These are phyloP conservation scores for Fistulina hepatica DNA, from an alignment of 1,284 basidiomycete species.

Conservation along the genomic window DNA sequence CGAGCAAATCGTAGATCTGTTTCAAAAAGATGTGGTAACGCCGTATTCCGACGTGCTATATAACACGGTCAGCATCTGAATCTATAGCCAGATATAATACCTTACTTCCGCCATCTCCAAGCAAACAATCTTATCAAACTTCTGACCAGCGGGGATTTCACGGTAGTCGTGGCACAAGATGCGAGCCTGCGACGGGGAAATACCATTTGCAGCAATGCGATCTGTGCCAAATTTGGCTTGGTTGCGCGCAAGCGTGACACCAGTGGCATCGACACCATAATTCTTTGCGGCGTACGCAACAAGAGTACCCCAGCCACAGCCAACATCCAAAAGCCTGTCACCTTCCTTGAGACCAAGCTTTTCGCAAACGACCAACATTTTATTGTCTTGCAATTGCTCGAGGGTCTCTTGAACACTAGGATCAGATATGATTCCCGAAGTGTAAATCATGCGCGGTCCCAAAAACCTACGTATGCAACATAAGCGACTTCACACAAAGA, in stretches of 20 bases:
- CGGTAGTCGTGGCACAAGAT: slow-evolving; percentile 94
- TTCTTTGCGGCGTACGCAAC: slow-evolving; percentile 95
- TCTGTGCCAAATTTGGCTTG: slow-evolving; percentile 91
- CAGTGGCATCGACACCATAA: slow-evolving; percentile 90
- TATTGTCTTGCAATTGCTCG: slow-evolving; percentile 98
- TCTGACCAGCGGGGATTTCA: slow-evolving; percentile 74
- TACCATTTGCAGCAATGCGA: slow-evolving; percentile 76
- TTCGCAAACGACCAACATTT: slow-evolving; percentile 88
- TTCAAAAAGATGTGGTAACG: slow-evolving; percentile 85
- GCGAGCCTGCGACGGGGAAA: slow-evolving; percentile 67
- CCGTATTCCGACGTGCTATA: slow-evolving; percentile 88
- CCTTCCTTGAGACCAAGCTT: slow-evolving; percentile 83
- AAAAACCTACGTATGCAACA: slow-evolving; percentile 58
- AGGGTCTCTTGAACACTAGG: slow-evolving; percentile 73
- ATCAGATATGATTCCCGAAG: slow-evolving; percentile 81
- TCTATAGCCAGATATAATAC: slow-evolving; percentile 1
- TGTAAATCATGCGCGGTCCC: slow-evolving; percentile 96
- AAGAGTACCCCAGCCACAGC: slow-evolving; percentile 98
- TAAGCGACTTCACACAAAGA: slow-evolving; percentile 2
- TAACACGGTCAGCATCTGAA: not conserved
- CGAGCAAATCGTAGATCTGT: slow-evolving; percentile 88
- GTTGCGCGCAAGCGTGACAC: slow-evolving; percentile 87
- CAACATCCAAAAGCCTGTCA: slow-evolving; percentile 83
- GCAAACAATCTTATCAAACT: slow-evolving; percentile 91
- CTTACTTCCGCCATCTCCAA: slow-evolving; percentile 95